Evolutionary conservation across 31 red algal genomes (phyloP), one percentile per base, ranked within the genome.

Genomic region (Asparagopsis taxiformis): DNA sequence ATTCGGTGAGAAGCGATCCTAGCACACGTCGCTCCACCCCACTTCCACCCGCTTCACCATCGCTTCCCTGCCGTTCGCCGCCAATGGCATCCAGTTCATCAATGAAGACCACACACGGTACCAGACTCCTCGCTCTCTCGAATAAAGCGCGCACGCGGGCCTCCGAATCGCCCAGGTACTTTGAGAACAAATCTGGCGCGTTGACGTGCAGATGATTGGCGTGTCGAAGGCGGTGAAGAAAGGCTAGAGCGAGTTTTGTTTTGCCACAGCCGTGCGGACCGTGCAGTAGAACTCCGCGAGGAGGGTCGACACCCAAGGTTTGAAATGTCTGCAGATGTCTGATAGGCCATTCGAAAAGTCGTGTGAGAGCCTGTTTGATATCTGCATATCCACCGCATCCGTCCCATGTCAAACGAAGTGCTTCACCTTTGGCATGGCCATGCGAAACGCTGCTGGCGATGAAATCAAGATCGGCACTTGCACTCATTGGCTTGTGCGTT

Each of bases 141-240:
- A 98, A 98, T 33, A 98, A 41, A 44, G 66, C 63, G 13, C 94
- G 88, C 0, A 98, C 89, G 6, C 79, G 66, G 10, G 79, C 68
- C 67, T 98, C 94, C n/a, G 75, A 84, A 57, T 98, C 94, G 1
- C 94, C 94, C 1, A 98, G 78, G 50, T 77, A 98, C 79, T 98
- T 98, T 36, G 80, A 79, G 65, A 93, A 86, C 0, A 98, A 51
- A 28, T 93, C 94, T 0, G 83, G 74, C 2, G 76, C 94, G 49
- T 81, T 90, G 16, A 98, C 84, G 34, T 70, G 82, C 41, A 98
- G 60, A 48, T 81, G 85, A 72, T 98, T 92, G 51, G 79, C 78
- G 65, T 43, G 41, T 13, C 56, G 50, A 55, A 81, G 68, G 19
- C 75, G 63, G 16, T 65, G 43, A 30, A 81, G 51, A 44, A 80